These are phyloP conservation scores for Hyphodiscus sp. DNA, from an alignment of 2,329 filamentous ascomycete species.

Conservation along the genomic window DNA sequence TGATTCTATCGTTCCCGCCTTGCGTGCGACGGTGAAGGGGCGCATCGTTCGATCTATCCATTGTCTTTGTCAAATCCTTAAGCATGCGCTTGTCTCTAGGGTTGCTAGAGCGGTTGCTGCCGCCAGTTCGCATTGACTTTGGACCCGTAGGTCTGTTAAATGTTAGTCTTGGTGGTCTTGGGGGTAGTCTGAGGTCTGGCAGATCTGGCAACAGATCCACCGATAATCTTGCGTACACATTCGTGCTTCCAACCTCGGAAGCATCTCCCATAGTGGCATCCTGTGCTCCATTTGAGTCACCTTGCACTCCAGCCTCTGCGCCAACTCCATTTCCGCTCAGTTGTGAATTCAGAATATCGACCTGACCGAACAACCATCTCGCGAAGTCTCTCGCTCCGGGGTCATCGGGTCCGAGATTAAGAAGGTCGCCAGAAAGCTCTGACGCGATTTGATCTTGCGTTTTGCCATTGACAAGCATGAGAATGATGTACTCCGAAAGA, in stretches of 20 bases:
- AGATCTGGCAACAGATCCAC: conserved; percentile 6
- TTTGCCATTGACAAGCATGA: conserved; percentile 96
- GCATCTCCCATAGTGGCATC: conserved; percentile 70
- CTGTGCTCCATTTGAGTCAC: conserved; percentile 40
- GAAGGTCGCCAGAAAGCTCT: conserved; percentile 82
- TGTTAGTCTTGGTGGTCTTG: conserved; percentile 35
- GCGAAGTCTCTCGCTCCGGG: conserved; percentile 77
- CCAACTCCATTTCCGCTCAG: conserved; percentile 41
- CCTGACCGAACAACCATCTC: conserved; percentile 87
- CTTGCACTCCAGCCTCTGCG: conserved; percentile 48
- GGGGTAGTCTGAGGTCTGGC: conserved; percentile 5
- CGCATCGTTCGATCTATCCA: conserved; percentile 72
- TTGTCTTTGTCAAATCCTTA: conserved; percentile 74
- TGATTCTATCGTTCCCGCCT: conserved; percentile 72
- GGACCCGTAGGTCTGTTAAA: conserved; percentile 76
- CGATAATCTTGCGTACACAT: conserved; percentile 45
- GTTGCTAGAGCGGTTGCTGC: conserved; percentile 51
- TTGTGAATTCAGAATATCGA: conserved; percentile 60
- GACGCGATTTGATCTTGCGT: conserved; percentile 81
- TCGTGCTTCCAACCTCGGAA: conserved; percentile 40
- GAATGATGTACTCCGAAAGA: conserved; percentile 90
- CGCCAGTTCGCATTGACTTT: conserved; percentile 81
- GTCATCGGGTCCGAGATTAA: conserved; percentile 77
- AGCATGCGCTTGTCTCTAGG: conserved; percentile 76
- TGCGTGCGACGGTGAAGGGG: conserved; percentile 71